Conservation (phyloP, 257 asterid species). For the Primulina tabacum region DNA sequence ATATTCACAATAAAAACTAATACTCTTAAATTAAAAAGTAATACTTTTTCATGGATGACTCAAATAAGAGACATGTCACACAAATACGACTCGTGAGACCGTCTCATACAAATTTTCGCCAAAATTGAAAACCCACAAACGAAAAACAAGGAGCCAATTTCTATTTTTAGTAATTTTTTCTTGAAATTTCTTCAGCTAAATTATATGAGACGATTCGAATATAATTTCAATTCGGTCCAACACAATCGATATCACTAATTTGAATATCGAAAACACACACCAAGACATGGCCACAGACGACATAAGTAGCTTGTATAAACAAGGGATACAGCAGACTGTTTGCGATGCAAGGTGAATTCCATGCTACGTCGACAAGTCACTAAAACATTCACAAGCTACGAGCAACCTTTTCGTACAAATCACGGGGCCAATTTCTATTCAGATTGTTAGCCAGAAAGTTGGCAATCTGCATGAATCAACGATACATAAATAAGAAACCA, state of each 20-base stretch:
- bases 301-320: conserved; percentile 10
- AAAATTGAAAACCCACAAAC: too few species aligned
- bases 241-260: not conserved
- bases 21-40: too few species aligned
- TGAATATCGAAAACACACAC: not conserved
- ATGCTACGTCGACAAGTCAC: not conserved
- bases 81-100: too few species aligned
- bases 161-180: too few species aligned
- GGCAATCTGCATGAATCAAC: conserved; percentile 60
- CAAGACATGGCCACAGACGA: not conserved
- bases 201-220: too few species aligned
- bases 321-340: not conserved
- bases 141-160: too few species aligned
- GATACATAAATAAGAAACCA: not conserved
- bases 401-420: conserved; percentile 83
- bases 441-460: conserved; percentile 85
- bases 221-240: too few species aligned
- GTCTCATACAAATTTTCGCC: too few species aligned
- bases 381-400: conserved; percentile 56
- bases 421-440: conserved; percentile 90
- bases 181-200: too few species aligned
- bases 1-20: too few species aligned
- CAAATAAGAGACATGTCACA: too few species aligned
- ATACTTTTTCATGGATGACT: too few species aligned
- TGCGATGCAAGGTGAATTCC: not conserved